These are phyloP conservation scores for Arabis alpina DNA, from an alignment of 345 rosid species.

Conservation along the genomic window DNA sequence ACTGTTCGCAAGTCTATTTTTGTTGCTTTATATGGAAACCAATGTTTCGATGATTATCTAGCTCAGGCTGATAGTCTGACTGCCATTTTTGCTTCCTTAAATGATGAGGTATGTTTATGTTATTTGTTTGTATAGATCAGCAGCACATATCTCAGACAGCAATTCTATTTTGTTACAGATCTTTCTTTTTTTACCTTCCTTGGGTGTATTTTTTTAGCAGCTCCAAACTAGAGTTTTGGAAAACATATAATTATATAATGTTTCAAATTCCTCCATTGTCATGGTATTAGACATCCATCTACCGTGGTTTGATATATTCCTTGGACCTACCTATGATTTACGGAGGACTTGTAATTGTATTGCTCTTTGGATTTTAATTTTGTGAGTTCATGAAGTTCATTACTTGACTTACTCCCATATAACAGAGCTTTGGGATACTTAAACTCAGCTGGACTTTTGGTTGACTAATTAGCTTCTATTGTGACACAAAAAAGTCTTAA, in stretches of 20 bases:
- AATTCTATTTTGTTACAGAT: conserved; percentile 16
- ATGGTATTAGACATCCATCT: conserved; percentile 19
- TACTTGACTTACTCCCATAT: conserved; percentile 5
- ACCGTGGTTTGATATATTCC: conserved; percentile 14
- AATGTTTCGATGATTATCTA: conserved; percentile 90
- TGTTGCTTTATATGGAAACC: conserved; percentile 71
- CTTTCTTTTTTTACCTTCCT: conserved; percentile 6
- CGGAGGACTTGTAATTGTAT: conserved; percentile 1
- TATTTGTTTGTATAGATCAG: conserved; percentile 23
- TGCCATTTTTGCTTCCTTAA: conserved; percentile 96
- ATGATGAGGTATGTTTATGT: conserved; percentile 80
- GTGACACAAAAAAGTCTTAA: conserved; percentile 19
- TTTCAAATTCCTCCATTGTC: background rate
- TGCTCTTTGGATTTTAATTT: conserved; percentile 17
- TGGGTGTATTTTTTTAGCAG: conserved; percentile 4
- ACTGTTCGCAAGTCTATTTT: conserved; percentile 92
- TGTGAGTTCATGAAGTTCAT: conserved; percentile 17
- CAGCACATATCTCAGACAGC: conserved; percentile 20
- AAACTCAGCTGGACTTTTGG: conserved; percentile 24
- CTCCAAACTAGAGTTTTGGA: conserved; percentile 3
- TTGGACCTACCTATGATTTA: conserved; percentile 11
- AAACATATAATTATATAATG: conserved; percentile 8
- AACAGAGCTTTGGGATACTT: conserved; percentile 12
- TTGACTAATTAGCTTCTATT: conserved; percentile 23
- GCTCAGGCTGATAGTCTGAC: conserved; percentile 96